phyloP scores from a whole-genome alignment of 108 stramenopile genomes.

The Pseudonitzschia pungens region DNA sequence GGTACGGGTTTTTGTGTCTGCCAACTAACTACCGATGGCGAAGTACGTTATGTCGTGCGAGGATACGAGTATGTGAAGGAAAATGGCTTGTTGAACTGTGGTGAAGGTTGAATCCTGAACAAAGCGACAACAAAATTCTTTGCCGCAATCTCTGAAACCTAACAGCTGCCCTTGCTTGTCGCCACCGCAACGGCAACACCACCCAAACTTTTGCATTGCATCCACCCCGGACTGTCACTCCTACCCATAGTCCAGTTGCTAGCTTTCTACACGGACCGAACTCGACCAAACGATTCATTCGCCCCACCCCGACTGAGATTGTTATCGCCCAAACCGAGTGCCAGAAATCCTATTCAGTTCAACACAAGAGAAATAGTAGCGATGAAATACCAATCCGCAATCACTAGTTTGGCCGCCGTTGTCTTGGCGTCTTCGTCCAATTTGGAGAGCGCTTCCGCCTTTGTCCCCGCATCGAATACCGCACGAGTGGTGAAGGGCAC shows the following conservation, averaged over 20 bases:
- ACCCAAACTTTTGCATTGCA: too few relatives aligned
- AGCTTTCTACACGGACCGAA: too few relatives aligned
- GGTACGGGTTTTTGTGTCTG: neutral
- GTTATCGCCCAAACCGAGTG: neutral
- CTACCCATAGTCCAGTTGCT: too few relatives aligned
- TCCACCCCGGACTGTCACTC: too few relatives aligned
- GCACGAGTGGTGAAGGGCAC: neutral
- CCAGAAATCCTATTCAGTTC: neutral
- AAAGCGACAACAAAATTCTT: constrained; percentile 3
- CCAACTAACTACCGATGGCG: too few relatives aligned
- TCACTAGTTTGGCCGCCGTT: constrained; percentile 21
- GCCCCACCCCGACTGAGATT: too few relatives aligned
- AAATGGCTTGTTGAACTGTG: neutral
- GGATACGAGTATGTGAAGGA: too few relatives aligned
- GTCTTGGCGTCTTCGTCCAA: constrained; percentile 15
- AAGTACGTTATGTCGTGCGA: too few relatives aligned
- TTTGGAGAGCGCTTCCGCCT: neutral
- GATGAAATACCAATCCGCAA: constrained; percentile 36
- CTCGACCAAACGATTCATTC: too few relatives aligned
- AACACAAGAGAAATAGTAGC: neutral
- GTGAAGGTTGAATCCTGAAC: neutral
- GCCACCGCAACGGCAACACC: too few relatives aligned
- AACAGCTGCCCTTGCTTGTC: too few relatives aligned
- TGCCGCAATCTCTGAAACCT: neutral
- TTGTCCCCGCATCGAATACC: constrained; percentile 6